These are phyloP conservation scores for Batkoa obscura DNA, from an alignment of 371 early-diverging fungal species.

Conservation along the genomic window DNA sequence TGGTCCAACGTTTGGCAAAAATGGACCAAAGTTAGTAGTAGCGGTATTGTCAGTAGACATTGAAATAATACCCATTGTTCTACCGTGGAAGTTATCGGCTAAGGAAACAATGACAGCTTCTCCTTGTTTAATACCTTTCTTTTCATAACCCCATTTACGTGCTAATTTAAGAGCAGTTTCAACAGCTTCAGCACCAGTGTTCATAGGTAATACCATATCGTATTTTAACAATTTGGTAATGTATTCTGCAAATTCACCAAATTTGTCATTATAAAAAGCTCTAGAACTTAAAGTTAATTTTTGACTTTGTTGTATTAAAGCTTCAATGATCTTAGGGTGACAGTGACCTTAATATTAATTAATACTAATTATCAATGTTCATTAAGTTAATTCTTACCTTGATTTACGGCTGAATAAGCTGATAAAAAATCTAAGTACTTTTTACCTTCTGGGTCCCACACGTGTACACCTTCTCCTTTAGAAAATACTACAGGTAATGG, in stretches of 20 bases:
- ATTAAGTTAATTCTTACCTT: slow-evolving; percentile 25
- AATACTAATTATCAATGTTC: neutral
- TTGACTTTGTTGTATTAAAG: slow-evolving; percentile 75
- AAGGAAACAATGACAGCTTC: slow-evolving; percentile 72
- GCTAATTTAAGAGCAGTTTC: slow-evolving; percentile 97
- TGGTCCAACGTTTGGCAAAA: slow-evolving; percentile 72
- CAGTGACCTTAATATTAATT: slow-evolving; percentile 43
- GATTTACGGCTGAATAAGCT: slow-evolving; percentile 93
- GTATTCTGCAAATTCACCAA: slow-evolving; percentile 77
- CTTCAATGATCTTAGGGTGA: slow-evolving; percentile 88
- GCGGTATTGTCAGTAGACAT: slow-evolving; percentile 89
- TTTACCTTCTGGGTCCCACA: slow-evolving; percentile 91
- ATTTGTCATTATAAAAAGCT: slow-evolving; percentile 89
- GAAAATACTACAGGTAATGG: slow-evolving; percentile 89
- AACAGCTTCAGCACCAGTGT: slow-evolving; percentile 96
- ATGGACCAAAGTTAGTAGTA: slow-evolving; percentile 80
- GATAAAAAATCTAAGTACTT: slow-evolving; percentile 92
- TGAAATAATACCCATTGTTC: slow-evolving; percentile 86
- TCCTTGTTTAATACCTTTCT: slow-evolving; percentile 71
- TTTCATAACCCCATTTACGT: slow-evolving; percentile 87
- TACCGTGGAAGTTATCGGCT: slow-evolving; percentile 90
- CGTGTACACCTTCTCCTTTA: slow-evolving; percentile 72
- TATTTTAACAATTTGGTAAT: slow-evolving; percentile 81
- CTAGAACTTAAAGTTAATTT: slow-evolving; percentile 73
- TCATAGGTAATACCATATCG: slow-evolving; percentile 95